phyloP scores from a whole-genome alignment of 257 asterid genomes.

The Eustoma russellianum region DNA sequence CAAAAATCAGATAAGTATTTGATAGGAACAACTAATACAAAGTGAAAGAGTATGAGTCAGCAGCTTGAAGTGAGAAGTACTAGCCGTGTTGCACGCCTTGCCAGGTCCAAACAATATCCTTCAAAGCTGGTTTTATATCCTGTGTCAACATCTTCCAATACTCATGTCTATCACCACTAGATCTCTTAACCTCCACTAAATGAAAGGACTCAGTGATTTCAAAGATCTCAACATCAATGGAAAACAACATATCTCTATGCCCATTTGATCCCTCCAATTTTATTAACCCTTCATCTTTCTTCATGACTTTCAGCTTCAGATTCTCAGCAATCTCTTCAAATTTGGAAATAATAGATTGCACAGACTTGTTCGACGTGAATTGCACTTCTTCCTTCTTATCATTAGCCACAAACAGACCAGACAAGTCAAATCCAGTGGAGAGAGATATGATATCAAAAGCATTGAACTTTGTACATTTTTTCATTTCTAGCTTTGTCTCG shows the following conservation, averaged over 20 bases:
- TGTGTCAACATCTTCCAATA: constrained; percentile 39
- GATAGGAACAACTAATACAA: constrained; percentile 3
- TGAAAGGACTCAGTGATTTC: constrained; percentile 43
- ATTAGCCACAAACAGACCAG: constrained; percentile 55
- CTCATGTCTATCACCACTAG: constrained; percentile 43
- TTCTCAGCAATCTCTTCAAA: constrained; percentile 41
- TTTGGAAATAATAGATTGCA: constrained; percentile 33
- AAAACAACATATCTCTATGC: constrained; percentile 21
- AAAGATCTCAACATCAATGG: constrained; percentile 34
- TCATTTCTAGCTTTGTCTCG: constrained; percentile 19
- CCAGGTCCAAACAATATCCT: constrained; percentile 49
- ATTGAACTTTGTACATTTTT: constrained; percentile 34
- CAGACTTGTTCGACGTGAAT: constrained; percentile 43
- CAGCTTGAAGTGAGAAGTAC: background rate
- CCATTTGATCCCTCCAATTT: constrained; percentile 34
- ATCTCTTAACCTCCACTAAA: constrained; percentile 60
- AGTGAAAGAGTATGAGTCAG: background rate
- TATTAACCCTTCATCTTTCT: constrained; percentile 43
- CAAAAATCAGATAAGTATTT: background rate
- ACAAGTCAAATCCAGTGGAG: constrained; percentile 65
- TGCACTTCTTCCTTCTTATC: constrained; percentile 56
- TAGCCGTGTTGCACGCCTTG: constrained; percentile 28
- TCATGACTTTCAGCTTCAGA: constrained; percentile 31
- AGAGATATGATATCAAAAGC: constrained; percentile 80
- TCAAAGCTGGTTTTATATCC: constrained; percentile 25